Conservation (phyloP, 257 asterid species). For the Capsicum chinense region DNA sequence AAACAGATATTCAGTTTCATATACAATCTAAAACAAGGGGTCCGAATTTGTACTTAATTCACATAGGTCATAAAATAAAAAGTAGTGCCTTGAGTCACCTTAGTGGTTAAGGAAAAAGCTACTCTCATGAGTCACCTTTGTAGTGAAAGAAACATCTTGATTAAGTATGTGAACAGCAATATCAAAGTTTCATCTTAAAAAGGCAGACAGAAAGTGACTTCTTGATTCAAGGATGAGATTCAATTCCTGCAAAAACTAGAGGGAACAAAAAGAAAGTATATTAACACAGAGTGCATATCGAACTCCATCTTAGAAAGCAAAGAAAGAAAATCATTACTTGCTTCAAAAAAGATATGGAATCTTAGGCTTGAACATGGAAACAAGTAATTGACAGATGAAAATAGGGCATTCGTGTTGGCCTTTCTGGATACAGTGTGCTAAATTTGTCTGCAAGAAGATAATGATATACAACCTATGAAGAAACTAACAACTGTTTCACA, state of each 20-base stretch:
- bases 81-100: neutral
- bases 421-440: no score
- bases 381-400: neutral
- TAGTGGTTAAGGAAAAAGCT: neutral
- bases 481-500: neutral
- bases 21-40: neutral
- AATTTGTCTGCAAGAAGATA: neutral
- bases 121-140: neutral
- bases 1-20: neutral
- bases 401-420: neutral
- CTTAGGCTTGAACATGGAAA: neutral
- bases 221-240: neutral
- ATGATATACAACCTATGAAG: neutral
- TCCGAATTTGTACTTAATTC: neutral
- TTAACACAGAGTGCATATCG: neutral
- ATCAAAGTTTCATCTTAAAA: neutral
- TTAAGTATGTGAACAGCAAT: neutral
- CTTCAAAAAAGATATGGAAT: neutral
- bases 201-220: neutral
- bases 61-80: neutral
- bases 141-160: neutral
- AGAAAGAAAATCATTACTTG: neutral
- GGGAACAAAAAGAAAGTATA: neutral
- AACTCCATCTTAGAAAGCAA: neutral
- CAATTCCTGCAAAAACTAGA: slow-evolving; percentile 12